A percentile compares a stretch with the other conserved stretches of the same genome.
Evolutionary conservation across 768 basidiomycete species (phyloP).

Genomic region (Wakefieldia striispora): DNA sequence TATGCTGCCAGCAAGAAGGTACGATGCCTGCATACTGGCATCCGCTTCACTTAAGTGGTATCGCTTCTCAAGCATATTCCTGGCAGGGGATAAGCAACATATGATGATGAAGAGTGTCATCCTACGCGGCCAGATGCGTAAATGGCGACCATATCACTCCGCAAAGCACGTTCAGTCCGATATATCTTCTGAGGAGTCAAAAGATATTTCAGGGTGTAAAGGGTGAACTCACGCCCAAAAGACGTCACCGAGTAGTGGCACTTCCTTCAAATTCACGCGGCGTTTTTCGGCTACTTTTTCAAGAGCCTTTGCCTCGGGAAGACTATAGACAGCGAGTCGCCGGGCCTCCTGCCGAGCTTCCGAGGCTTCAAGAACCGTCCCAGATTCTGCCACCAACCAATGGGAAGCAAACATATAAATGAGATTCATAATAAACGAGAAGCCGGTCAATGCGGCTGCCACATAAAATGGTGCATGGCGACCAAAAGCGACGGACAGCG

Average conservation of each 20-base stretch:
- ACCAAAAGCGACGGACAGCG: conserved; percentile 66
- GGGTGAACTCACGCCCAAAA: conserved; percentile 65
- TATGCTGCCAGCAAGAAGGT: conserved; percentile 67
- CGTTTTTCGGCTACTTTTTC: conserved; percentile 66
- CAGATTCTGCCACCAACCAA: conserved; percentile 61
- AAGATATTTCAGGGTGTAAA: background rate
- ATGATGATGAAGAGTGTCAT: background rate
- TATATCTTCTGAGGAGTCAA: conserved; percentile 47
- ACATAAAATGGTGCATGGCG: conserved; percentile 74
- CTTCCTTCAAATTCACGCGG: conserved; percentile 55
- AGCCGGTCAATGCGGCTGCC: conserved; percentile 56
- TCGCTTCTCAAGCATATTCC: conserved; percentile 71
- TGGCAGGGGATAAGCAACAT: conserved; percentile 25
- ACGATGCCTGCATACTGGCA: conserved; percentile 66
- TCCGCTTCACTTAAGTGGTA: conserved; percentile 58
- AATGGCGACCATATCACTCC: conserved; percentile 79
- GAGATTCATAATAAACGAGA: conserved; percentile 69
- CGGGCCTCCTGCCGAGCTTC: conserved; percentile 59
- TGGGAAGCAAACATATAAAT: conserved; percentile 62
- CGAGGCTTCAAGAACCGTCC: conserved; percentile 60
- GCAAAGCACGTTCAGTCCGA: conserved; percentile 72
- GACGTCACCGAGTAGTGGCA: conserved; percentile 67
- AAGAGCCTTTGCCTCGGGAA: conserved; percentile 60
- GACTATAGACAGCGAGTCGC: conserved; percentile 40
- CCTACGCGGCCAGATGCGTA: conserved; percentile 69